phyloP scores from a whole-genome alignment of 2,329 filamentous ascomycete species.

The Escovopsis sp. region DNA sequence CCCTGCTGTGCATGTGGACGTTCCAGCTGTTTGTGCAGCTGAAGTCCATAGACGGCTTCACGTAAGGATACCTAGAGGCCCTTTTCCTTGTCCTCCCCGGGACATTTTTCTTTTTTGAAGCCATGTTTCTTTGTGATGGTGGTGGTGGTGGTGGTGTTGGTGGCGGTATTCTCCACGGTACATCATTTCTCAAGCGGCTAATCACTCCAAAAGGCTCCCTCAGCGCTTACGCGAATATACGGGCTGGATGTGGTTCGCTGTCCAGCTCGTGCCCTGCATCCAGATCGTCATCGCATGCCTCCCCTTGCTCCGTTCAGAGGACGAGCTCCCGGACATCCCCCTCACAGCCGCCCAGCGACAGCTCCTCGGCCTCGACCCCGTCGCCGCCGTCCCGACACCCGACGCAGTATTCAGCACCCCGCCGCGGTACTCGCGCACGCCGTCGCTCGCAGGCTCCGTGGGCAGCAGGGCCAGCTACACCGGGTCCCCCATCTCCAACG shows the following conservation, averaged over 20 bases:
- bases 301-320: conserved; percentile 57
- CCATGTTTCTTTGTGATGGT: neutral
- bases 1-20: conserved; percentile 26
- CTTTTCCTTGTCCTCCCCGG: no score
- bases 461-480: conserved; percentile 42
- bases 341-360: conserved; percentile 64
- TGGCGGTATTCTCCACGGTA: no score
- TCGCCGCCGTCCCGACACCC: conserved; percentile 47
- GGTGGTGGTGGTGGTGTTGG: neutral
- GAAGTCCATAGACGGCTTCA: conserved; percentile 19
- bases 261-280: conserved; percentile 45
- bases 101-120: no score
- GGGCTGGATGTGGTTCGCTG: conserved; percentile 28
- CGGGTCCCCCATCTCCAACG: conserved; percentile 43
- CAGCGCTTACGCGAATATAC: conserved; percentile 21
- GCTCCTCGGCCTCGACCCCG: conserved; percentile 66
- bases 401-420: conserved; percentile 65
- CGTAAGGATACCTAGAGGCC: conserved; percentile 19
- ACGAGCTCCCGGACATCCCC: conserved; percentile 77
- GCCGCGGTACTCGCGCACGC: conserved; percentile 69
- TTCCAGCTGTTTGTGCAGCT: conserved; percentile 19
- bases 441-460: conserved; percentile 48
- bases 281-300: conserved; percentile 59
- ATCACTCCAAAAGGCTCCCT: conserved; percentile 16
- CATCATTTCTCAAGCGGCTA: conserved; percentile 4